A percentile compares a stretch with the other conserved stretches of the same genome.
Conservation (phyloP, 164 flowering plant genomes). For the Vitis cinerea region DNA sequence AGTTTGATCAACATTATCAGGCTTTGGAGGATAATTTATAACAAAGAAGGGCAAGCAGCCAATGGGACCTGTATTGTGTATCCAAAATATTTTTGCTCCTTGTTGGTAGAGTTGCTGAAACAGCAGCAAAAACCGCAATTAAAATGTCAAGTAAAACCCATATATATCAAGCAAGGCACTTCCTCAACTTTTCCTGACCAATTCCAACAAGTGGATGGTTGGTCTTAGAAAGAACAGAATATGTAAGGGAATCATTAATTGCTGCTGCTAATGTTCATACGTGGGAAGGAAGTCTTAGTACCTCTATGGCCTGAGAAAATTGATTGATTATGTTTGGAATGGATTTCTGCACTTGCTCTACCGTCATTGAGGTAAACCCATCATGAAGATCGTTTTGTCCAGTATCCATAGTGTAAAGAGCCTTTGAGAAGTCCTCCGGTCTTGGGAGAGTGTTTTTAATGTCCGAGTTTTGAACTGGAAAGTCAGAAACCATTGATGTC, state of each 20-base stretch:
- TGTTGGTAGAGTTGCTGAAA: slow-evolving; percentile 25
- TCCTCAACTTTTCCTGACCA: too few relatives aligned
- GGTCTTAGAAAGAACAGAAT: too few relatives aligned
- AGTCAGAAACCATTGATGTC: not conserved
- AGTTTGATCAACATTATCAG: slow-evolving; percentile 15
- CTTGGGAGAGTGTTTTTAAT: slow-evolving; percentile 15
- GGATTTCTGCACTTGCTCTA: slow-evolving; percentile 11
- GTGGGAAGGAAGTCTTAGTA: not conserved
- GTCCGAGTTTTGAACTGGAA: slow-evolving; percentile 3
- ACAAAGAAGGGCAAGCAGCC: slow-evolving; percentile 29
- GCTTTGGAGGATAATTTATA: slow-evolving; percentile 7
- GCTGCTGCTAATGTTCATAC: not conserved
- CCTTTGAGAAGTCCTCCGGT: slow-evolving; percentile 28
- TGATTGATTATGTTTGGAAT: slow-evolving; percentile 11
- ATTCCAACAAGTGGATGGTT: too few relatives aligned
- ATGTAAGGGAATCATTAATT: too few relatives aligned
- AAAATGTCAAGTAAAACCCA: too few relatives aligned
- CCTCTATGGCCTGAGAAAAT: slow-evolving; percentile 17
- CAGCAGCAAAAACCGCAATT: not conserved
- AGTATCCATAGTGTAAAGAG: slow-evolving; percentile 25
- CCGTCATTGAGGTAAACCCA: slow-evolving; percentile 8
- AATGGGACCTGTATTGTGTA: slow-evolving; percentile 38
- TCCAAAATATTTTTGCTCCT: slow-evolving; percentile 37
- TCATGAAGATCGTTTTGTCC: slow-evolving; percentile 28
- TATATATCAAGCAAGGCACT: too few relatives aligned